Base-by-base conservation (phyloP, 73 alveolate species). In the Paramecium tetraurelia region DNA sequence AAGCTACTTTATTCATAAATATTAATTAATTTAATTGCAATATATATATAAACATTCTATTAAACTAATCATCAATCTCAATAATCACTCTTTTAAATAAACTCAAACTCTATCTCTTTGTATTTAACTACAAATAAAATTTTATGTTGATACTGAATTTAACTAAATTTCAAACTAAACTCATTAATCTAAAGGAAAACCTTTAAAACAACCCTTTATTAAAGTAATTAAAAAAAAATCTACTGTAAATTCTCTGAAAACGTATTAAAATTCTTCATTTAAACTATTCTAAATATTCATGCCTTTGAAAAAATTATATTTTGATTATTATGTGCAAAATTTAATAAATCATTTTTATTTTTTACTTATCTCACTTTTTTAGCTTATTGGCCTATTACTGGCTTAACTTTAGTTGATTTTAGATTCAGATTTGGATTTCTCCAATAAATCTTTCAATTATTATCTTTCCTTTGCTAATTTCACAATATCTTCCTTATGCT, bases 121-220 rank as follows among this genome's bases (percentile, higher is more conserved):
- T 72, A 59, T 72, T 72, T 59, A 14, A 72, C 86, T 12, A 40
- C 33, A 35, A 40, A 33, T 16, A 72, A 70, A 33, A 24, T 33
- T 1, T 29, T 29, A 33, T 10, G 0, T 70, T 36, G 7, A 33
- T 33, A 70, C 14, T 27, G 57, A 8, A 58, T 63, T 22, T 63
- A 24, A 20, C 69, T 43, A 24, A 57, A 86, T 27, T 48, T 53
- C 38, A 63, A 5, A 35, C 38, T 33, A 57, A 86, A 31, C 14
- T 88, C 87, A 29, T 59, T 44, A 85, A 35, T 86, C 8, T 71
- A 59, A 6, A 86, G 20, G 9, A 46, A 63, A 35, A 86, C 88
- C 53, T 86, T 86, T 7, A 86, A 9, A n/a, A 86, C 38, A n/a
- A n/a, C n/a, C n/a, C n/a, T n/a, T n/a, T n/a, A n/a, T n/a, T n/a